Conservation (phyloP, 768 basidiomycete species). For the Lepiota subincarnata region DNA sequence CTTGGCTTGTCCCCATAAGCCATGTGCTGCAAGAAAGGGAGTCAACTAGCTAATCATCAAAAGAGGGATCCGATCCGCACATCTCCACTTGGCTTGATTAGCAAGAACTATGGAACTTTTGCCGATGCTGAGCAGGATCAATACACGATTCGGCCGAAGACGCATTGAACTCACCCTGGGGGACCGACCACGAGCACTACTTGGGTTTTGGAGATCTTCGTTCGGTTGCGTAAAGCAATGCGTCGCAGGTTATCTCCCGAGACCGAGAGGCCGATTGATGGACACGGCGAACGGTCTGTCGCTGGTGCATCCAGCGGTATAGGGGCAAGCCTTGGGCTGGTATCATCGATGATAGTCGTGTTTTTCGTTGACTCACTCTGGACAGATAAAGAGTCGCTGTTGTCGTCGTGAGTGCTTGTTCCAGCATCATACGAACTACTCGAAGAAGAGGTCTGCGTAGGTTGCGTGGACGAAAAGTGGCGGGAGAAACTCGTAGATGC, state of each 20-base stretch:
- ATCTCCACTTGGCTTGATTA: constrained; percentile 70
- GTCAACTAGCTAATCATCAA: background rate
- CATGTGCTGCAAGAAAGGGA: constrained; percentile 43
- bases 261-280: constrained; percentile 30
- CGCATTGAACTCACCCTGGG: constrained; percentile 43
- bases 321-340: constrained; percentile 18
- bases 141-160: constrained; percentile 1
- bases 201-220: constrained; percentile 48
- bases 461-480: constrained; percentile 42
- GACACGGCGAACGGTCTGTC: constrained; percentile 22
- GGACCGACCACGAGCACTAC: constrained; percentile 60
- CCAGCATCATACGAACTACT: constrained; percentile 27
- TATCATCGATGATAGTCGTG: constrained; percentile 16
- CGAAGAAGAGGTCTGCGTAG: constrained; percentile 33
- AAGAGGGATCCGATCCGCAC: constrained; percentile 30
- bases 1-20: constrained; percentile 76
- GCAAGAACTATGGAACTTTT: constrained; percentile 69
- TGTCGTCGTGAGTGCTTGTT: constrained; percentile 32
- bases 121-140: constrained; percentile 44
- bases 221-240: constrained; percentile 38
- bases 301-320: constrained; percentile 19
- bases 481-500: constrained; percentile 59
- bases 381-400: constrained; percentile 39
- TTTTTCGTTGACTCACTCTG: constrained; percentile 35
- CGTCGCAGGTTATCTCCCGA: constrained; percentile 42